Conservation (phyloP, 148 eudicot species). For the Euryodendron excelsum region DNA sequence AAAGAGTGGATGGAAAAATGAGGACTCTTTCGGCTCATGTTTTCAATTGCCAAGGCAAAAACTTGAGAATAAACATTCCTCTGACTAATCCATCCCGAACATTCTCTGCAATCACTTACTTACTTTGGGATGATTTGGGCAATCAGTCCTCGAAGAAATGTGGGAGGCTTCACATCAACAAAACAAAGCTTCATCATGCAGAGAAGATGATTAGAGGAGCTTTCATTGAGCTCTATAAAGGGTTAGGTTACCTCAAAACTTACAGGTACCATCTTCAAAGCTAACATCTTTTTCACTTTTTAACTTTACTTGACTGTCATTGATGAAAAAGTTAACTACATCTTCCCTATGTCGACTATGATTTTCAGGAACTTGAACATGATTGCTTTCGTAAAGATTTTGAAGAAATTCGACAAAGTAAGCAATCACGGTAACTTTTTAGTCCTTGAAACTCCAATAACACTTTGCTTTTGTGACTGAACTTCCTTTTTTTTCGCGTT, state of each 20-base stretch:
- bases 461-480: conserved; percentile 5
- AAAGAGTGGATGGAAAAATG: conserved; percentile 46
- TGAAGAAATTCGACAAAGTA: conserved; percentile 95
- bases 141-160: conserved; percentile 68
- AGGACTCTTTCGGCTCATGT: conserved; percentile 44
- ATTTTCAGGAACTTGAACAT: conserved; percentile 86
- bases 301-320: conserved; percentile 8
- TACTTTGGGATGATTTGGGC: conserved; percentile 73
- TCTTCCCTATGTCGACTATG: conserved; percentile 4
- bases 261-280: conserved; percentile 51
- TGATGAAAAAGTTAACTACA: background rate
- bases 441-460: background rate
- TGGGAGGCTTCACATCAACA: conserved; percentile 63
- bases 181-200: conserved; percentile 76
- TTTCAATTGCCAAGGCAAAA: conserved; percentile 63
- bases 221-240: conserved; percentile 86
- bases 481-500: conserved; percentile 2
- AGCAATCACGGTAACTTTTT: conserved; percentile 26
- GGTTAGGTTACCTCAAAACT: conserved; percentile 77
- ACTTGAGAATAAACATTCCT: conserved; percentile 73
- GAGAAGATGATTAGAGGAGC: conserved; percentile 95
- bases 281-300: background rate
- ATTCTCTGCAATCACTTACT: conserved; percentile 69
- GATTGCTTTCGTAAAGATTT: conserved; percentile 86
- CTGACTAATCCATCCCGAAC: conserved; percentile 76